These are phyloP conservation scores for Panicum hallii DNA, from an alignment of 202 grass and related monocot genomes.

Conservation along the genomic window DNA sequence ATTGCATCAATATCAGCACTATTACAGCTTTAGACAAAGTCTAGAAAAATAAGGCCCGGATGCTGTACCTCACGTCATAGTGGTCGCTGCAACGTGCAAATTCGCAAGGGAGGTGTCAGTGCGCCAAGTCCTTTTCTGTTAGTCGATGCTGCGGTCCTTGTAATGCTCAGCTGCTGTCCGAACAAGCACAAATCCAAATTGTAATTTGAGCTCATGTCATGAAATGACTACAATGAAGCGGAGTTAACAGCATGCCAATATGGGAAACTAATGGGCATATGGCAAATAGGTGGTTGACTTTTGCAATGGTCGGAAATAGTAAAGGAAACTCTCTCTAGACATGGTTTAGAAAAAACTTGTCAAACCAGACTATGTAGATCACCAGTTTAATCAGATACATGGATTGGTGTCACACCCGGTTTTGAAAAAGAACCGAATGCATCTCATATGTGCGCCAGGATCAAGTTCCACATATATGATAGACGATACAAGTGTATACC, in stretches of 20 bases:
- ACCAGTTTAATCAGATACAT: not conserved
- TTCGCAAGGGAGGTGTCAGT: not conserved
- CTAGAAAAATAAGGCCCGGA: not conserved
- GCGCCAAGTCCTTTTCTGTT: constrained; percentile 5
- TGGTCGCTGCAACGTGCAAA: not conserved
- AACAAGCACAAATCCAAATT: constrained; percentile 16
- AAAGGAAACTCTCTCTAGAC: not conserved
- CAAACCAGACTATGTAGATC: not conserved
- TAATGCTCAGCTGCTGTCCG: constrained; percentile 29
- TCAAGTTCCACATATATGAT: no score
- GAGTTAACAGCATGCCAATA: not conserved
- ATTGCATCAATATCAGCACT: not conserved
- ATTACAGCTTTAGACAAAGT: constrained; percentile 26
- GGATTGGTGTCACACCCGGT: no score
- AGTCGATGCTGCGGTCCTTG: constrained; percentile 5
- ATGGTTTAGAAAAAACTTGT: not conserved
- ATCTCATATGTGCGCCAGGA: no score
- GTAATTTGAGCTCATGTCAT: not conserved
- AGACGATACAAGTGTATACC: no score
- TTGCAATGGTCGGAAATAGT: not conserved
- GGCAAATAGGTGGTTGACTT: not conserved
- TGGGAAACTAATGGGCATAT: not conserved
- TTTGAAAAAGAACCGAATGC: no score
- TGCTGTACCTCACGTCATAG: constrained; percentile 2
- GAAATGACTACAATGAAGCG: constrained; percentile 19